Evolutionary conservation across 2,329 filamentous ascomycete genomes (phyloP), one percentile per base, ranked within the genome.

Genomic region (Polychaeton citri): DNA sequence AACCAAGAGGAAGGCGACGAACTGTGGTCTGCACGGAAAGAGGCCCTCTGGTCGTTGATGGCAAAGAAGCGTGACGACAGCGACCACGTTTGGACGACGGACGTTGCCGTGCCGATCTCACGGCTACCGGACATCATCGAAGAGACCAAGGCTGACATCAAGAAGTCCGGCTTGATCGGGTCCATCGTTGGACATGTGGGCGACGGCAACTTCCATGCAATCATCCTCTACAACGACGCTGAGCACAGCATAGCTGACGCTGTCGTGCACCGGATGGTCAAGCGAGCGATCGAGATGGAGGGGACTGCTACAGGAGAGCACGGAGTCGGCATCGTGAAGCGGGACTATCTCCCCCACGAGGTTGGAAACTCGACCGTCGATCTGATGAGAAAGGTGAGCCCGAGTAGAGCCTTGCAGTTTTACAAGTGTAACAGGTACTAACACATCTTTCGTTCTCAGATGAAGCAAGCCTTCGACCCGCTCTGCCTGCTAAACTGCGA

Each of bases 291-390:
- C 33, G 81, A 85, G 61, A 55, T 59, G 52, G 83, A 90, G 59
- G 84, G 84, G 6, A 90, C 84, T 0, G 82, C 86, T 1, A 87
- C 83, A 9, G 84, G 83, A 36, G 83, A 92, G 59, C 83, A 92
- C 56, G 83, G 83, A 30, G 78, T 90, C 36, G 83, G 83, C 5
- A 63, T 92, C 33, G 80, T 88, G 38, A 92, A 92, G 71, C 68
- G 83, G 46, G 83, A 90, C 53, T 88, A 88, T 52, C 67, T 92
- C 30, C 69, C 75, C 7, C 79, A 87, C 51, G 83, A 92, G 60
- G 64, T 90, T 28, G 81, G 83, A 9, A 66, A 75, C 55, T 66
- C 61, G 9, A 84, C 82, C 0, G 81, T 92, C 6, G 81, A 87
- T 60, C 68, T 79, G 16, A 92, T 92, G 83, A 72, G 83, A 59